Evolutionary conservation across 73 alveolate species (phyloP).

Genomic region (Tetrahymena elliotti): DNA sequence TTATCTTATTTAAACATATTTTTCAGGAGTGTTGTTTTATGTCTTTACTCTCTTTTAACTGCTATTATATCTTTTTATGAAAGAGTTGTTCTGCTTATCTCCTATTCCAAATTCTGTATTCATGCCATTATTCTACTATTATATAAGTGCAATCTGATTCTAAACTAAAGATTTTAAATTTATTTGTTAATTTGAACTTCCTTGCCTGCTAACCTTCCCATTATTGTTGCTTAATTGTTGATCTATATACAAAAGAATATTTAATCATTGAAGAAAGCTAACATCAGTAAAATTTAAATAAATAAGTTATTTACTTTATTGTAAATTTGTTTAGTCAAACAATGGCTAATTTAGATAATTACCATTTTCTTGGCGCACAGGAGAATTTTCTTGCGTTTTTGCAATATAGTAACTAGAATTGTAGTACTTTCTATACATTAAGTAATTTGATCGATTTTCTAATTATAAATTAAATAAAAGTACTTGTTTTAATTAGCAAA

Average conservation of each 20-base stretch:
- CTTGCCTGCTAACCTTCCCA: neutral
- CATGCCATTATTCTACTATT: neutral
- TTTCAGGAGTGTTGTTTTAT: neutral
- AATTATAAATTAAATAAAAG: neutral
- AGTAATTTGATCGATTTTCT: neutral
- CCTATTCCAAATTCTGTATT: neutral
- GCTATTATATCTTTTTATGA: neutral
- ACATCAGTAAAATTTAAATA: neutral
- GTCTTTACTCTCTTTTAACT: neutral
- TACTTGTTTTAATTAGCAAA: too few species aligned
- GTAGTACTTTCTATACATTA: neutral
- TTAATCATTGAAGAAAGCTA: neutral
- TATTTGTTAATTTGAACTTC: neutral
- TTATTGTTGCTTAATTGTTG: neutral
- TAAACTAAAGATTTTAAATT: neutral
- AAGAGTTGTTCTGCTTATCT: neutral
- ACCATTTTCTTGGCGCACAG: neutral
- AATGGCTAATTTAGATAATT: neutral
- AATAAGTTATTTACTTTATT: neutral
- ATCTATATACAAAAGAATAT: neutral
- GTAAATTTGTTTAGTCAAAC: neutral
- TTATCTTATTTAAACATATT: neutral
- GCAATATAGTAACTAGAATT: neutral
- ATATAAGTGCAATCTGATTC: neutral
- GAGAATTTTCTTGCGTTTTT: neutral